Conservation (phyloP, 2,329 filamentous ascomycete genomes). For the Penicillium paneum region DNA sequence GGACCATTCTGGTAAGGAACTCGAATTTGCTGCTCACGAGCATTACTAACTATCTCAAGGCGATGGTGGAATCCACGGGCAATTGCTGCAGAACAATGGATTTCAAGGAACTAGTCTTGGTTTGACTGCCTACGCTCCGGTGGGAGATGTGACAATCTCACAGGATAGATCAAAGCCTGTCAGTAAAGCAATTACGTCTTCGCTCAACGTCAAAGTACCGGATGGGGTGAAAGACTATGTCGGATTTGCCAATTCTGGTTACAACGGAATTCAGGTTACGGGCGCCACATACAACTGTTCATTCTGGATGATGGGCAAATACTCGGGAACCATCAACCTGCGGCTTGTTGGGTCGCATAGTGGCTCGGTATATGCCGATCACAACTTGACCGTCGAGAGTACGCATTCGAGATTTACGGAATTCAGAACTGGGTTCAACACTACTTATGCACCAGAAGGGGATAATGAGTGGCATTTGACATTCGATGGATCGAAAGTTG, state of each 20-base stretch:
- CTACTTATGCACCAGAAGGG: slow-evolving; percentile 20
- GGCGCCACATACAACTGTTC: slow-evolving; percentile 26
- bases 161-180: slow-evolving; percentile 25
- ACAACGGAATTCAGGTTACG: slow-evolving; percentile 30
- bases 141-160: slow-evolving; percentile 27
- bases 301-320: slow-evolving; percentile 35
- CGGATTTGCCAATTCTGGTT: slow-evolving; percentile 48
- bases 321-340: slow-evolving; percentile 25
- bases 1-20: slow-evolving; percentile 30
- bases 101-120: slow-evolving; percentile 31
- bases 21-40: neutral
- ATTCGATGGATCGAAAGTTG: slow-evolving; percentile 24
- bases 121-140: slow-evolving; percentile 27
- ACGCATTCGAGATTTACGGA: slow-evolving; percentile 17
- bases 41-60: slow-evolving; percentile 13
- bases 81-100: slow-evolving; percentile 35
- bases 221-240: slow-evolving; percentile 24
- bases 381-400: slow-evolving; percentile 27
- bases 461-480: slow-evolving; percentile 31
- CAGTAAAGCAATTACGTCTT: slow-evolving; percentile 28
- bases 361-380: slow-evolving; percentile 26
- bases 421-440: slow-evolving; percentile 24
- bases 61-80: slow-evolving; percentile 35
- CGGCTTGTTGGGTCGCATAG: slow-evolving; percentile 26
- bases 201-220: slow-evolving; percentile 25